phyloP scores from a whole-genome alignment of 192 early-diverging fungal genomes.

The Tieghemiomyces parasiticus region DNA sequence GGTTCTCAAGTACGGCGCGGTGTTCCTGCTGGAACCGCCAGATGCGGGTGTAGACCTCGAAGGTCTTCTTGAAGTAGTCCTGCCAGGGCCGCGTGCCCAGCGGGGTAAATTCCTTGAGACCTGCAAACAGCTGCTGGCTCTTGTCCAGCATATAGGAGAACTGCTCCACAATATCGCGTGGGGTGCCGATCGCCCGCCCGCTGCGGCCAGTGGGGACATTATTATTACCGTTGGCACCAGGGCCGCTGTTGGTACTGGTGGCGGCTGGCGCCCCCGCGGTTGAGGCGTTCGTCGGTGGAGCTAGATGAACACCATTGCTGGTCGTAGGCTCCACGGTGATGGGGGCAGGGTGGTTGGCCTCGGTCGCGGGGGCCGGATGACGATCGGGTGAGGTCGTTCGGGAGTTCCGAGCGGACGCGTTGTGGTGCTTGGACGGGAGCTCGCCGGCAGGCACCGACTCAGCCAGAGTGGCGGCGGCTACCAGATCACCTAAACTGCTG shows the following conservation, averaged over 20 bases:
- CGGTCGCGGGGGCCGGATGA: background rate
- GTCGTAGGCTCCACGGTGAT: background rate
- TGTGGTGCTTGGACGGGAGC: too few species aligned
- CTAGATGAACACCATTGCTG: background rate
- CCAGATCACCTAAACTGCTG: background rate
- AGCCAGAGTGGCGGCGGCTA: background rate
- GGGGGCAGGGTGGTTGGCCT: background rate
- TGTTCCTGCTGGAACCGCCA: constrained; percentile 95
- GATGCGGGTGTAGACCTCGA: constrained; percentile 92
- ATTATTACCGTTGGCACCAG: background rate
- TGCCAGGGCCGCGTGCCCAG: constrained; percentile 45
- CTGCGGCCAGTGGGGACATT: background rate
- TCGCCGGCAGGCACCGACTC: too few species aligned
- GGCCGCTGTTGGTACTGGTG: background rate
- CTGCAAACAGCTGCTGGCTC: constrained; percentile 91
- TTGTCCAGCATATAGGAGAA: constrained; percentile 94
- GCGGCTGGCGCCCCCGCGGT: background rate
- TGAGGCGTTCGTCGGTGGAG: background rate
- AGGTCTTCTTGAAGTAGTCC: constrained; percentile 91
- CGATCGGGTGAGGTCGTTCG: background rate
- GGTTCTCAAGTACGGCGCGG: constrained; percentile 71
- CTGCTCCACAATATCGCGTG: constrained; percentile 49
- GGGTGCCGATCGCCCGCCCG: constrained; percentile 13
- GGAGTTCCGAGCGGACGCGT: too few species aligned
- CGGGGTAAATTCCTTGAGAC: constrained; percentile 55